phyloP scores from a whole-genome alignment of 257 asterid species.

The Striga asiatica region DNA sequence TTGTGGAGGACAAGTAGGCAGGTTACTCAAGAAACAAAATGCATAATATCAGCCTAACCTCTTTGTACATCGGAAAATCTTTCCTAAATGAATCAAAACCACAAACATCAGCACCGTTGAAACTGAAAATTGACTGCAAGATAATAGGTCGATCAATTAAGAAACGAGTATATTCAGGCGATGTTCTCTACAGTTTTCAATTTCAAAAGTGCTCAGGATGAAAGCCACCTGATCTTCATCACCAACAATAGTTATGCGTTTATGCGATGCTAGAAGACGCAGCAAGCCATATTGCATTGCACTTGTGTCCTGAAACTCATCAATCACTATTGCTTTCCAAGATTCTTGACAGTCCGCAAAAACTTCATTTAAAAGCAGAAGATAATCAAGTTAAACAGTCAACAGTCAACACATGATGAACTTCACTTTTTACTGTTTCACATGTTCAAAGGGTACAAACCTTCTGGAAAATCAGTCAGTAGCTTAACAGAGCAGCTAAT shows the following conservation, averaged over 20 bases:
- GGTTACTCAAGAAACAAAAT: conserved; percentile 2
- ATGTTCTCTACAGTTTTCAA: conserved; percentile 5
- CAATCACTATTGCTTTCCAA: conserved; percentile 81
- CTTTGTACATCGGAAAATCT: conserved; percentile 84
- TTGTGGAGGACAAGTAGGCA: conserved; percentile 1
- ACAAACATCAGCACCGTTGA: conserved; percentile 85
- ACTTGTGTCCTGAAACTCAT: conserved; percentile 99
- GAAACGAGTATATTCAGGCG: conserved; percentile 12
- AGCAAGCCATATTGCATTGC: conserved; percentile 72
- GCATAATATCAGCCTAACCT: conserved; percentile 42
- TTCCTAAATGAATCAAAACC: conserved; percentile 89
- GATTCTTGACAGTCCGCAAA: conserved; percentile 61
- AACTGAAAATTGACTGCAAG: conserved; percentile 86
- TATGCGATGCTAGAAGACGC: conserved; percentile 66
- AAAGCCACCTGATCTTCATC: conserved; percentile 92
- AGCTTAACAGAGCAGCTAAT: conserved; percentile 78
- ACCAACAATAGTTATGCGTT: conserved; percentile 79
- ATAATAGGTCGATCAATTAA: conserved; percentile 7
- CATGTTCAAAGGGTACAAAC: conserved; percentile 30
- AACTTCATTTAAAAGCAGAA: conserved; percentile 35
- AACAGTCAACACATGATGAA: conserved; percentile 4
- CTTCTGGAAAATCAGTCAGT: conserved; percentile 80
- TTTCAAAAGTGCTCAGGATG: conserved; percentile 12
- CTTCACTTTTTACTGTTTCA: conserved; percentile 1
- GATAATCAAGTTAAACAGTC: conserved; percentile 16